Evolutionary conservation across 441 rosid species (phyloP).

Genomic region (Adansonia rubrostipa): DNA sequence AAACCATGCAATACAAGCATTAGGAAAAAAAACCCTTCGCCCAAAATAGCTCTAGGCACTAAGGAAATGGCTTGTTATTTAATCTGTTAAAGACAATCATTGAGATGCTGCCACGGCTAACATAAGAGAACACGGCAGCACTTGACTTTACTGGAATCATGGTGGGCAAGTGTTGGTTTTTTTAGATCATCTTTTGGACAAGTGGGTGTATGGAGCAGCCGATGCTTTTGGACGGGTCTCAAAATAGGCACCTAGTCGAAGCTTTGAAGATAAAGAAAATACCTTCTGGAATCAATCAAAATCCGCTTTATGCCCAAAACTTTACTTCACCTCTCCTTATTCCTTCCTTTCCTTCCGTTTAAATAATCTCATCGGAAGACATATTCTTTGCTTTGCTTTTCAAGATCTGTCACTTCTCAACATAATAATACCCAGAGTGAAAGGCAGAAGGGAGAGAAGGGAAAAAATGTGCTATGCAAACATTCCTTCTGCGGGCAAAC

Average conservation of each 20-base stretch:
- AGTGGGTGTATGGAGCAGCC: conserved; percentile 10
- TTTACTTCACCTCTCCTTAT: conserved; percentile 25
- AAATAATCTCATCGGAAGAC: not conserved
- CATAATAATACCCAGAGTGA: not conserved
- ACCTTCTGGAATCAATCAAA: conserved; percentile 34
- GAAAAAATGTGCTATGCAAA: conserved; percentile 29
- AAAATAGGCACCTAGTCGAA: not conserved
- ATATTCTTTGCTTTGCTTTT: conserved; percentile 34
- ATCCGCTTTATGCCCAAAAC: conserved; percentile 27
- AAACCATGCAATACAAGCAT: not conserved
- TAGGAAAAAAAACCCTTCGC: not conserved
- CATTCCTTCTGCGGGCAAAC: conserved; percentile 12
- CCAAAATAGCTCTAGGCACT: too few relatives aligned
- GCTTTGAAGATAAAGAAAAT: conserved; percentile 24
- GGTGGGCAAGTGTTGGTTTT: not conserved
- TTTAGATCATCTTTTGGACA: conserved; percentile 12
- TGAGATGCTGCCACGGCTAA: too few relatives aligned
- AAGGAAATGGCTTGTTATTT: too few relatives aligned
- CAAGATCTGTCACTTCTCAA: conserved; percentile 1
- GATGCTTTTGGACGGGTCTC: conserved; percentile 9
- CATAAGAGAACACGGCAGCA: too few relatives aligned
- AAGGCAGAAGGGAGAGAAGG: not conserved
- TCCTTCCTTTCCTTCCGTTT: conserved; percentile 30
- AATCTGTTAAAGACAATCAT: too few relatives aligned
- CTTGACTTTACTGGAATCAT: not conserved